Percentiles rank a stretch among this genome's conserved stretches.
These are phyloP conservation scores for Dendrobium catenatum DNA, from an alignment of 106 monocot genomes.

Conservation along the genomic window DNA sequence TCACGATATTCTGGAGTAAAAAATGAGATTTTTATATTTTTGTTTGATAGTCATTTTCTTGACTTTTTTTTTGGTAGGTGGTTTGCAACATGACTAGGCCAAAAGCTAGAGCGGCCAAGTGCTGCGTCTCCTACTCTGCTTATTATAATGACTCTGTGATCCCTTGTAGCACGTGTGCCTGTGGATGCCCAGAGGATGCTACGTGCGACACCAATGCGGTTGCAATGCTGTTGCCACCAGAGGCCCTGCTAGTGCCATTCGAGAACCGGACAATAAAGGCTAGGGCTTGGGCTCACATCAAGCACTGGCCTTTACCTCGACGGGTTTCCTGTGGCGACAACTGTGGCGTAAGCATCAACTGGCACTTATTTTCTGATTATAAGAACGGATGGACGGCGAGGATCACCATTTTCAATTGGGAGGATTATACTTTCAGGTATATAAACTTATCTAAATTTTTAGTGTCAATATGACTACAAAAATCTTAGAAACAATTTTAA, in stretches of 20 bases:
- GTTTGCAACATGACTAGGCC: constrained; percentile 82
- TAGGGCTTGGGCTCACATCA: constrained; percentile 61
- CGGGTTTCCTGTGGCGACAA: constrained; percentile 38
- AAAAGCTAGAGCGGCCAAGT: constrained; percentile 30
- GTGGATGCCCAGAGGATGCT: constrained; percentile 50
- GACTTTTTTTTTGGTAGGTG: constrained; percentile 44
- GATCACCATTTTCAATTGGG: constrained; percentile 82
- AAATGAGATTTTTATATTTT: too few species aligned
- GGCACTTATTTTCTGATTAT: constrained; percentile 61
- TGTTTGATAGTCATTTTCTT: too few species aligned
- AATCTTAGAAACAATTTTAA: too few species aligned
- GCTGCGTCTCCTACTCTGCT: constrained; percentile 96
- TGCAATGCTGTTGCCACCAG: constrained; percentile 55
- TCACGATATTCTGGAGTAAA: too few species aligned
- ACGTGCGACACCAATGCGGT: constrained; percentile 51
- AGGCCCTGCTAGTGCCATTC: constrained; percentile 67
- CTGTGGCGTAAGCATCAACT: constrained; percentile 79
- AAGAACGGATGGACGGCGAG: constrained; percentile 56
- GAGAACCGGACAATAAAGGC: constrained; percentile 62
- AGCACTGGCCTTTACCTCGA: constrained; percentile 29
- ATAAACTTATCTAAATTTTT: too few species aligned
- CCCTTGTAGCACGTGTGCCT: constrained; percentile 89
- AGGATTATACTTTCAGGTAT: constrained; percentile 38
- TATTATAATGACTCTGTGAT: constrained; percentile 89
- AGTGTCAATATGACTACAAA: too few species aligned